phyloP scores from a whole-genome alignment of 257 asterid species.

The Solanum chilense region DNA sequence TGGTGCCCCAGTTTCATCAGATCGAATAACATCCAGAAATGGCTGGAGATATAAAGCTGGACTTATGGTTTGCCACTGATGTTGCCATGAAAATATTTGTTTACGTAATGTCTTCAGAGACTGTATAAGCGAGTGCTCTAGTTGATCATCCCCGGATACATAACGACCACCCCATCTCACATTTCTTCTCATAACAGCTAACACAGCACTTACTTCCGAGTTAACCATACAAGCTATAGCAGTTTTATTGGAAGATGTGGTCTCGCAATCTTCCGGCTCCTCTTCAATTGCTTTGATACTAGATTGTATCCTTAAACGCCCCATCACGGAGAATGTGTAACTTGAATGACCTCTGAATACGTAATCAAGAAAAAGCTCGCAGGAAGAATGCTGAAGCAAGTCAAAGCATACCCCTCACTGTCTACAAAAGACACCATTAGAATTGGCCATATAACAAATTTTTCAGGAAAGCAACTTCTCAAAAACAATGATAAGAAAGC shows the following conservation, averaged over 20 bases:
- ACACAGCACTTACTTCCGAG: constrained; percentile 84
- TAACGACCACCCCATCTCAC: constrained; percentile 98
- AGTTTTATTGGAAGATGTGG: constrained; percentile 45
- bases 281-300: constrained; percentile 84
- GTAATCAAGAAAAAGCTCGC: constrained; percentile 5
- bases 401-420: constrained; percentile 8
- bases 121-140: constrained; percentile 88
- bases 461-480: not conserved
- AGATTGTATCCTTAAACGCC: constrained; percentile 69
- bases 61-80: constrained; percentile 72
- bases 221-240: constrained; percentile 75
- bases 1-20: constrained; percentile 96
- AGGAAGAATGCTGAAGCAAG: constrained; percentile 10
- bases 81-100: constrained; percentile 74
- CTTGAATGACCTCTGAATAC: constrained; percentile 4
- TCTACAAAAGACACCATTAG: constrained; percentile 11
- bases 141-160: constrained; percentile 88
- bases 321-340: constrained; percentile 36
- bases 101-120: constrained; percentile 70
- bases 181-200: constrained; percentile 95
- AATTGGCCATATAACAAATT: not conserved
- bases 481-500: not conserved
- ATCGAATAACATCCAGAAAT: constrained; percentile 80
- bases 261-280: constrained; percentile 85
- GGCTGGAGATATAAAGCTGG: constrained; percentile 92